A percentile compares a stretch with the other conserved stretches of the same genome.
Conservation (phyloP, 345 rosid genomes). For the Pugionium cornutum region DNA sequence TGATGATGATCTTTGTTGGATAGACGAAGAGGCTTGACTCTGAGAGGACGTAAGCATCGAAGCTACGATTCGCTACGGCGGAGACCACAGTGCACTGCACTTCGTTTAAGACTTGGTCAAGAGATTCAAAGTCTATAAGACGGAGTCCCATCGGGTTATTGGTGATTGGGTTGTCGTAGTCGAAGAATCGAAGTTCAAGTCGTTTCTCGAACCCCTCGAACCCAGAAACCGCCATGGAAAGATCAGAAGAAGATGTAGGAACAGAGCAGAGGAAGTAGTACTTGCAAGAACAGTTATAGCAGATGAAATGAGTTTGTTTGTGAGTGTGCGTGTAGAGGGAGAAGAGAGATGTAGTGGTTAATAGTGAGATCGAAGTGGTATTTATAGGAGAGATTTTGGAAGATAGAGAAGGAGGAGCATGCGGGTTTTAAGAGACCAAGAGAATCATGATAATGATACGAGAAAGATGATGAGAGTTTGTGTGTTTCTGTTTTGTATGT, state of each 20-base stretch:
- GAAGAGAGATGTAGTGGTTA: conserved; percentile 34
- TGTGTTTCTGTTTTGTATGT: conserved; percentile 2
- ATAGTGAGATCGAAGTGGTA: conserved; percentile 28
- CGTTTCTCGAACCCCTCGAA: conserved; percentile 98
- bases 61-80: conserved; percentile 76
- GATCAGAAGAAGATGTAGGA: conserved; percentile 15
- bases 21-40: conserved; percentile 94
- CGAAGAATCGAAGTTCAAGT: conserved; percentile 82
- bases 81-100: conserved; percentile 97
- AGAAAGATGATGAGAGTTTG: conserved; percentile 58
- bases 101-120: conserved; percentile 57
- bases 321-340: conserved; percentile 33
- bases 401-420: conserved; percentile 60
- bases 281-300: too few relatives aligned
- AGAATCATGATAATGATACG: conserved; percentile 90
- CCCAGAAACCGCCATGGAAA: conserved; percentile 86
- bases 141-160: conserved; percentile 61
- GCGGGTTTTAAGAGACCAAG: conserved; percentile 92
- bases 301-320: too few relatives aligned
- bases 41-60: conserved; percentile 93
- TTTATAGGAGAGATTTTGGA: conserved; percentile 47
- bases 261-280: conserved; percentile 21
- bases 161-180: conserved; percentile 43
- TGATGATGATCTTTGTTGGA: conserved; percentile 93
- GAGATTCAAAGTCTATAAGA: conserved; percentile 64